Percentiles rank a stretch among this genome's conserved stretches.
Conservation (phyloP, 768 basidiomycete genomes). For the Postia placenta region DNA sequence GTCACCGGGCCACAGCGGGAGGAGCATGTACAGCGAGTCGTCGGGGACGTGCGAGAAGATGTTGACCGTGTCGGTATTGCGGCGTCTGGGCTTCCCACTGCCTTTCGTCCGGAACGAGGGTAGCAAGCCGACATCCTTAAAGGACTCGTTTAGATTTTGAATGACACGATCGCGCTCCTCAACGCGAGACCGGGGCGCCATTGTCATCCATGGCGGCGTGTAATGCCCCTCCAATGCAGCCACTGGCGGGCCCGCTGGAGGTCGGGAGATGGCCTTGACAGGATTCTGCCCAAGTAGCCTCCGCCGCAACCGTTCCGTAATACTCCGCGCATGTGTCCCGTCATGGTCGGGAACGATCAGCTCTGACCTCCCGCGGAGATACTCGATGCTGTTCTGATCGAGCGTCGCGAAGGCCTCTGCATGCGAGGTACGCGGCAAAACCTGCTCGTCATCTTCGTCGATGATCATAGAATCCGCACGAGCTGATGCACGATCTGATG, state of each 20-base stretch:
- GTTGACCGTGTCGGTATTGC: constrained; percentile 11
- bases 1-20: constrained; percentile 80
- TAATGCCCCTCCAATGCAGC: constrained; percentile 24
- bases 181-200: constrained; percentile 56
- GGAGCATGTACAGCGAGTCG: constrained; percentile 74
- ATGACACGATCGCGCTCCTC: constrained; percentile 67
- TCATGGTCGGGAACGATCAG: constrained; percentile 14
- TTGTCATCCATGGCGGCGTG: constrained; percentile 57
- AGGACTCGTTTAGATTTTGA: constrained; percentile 58
- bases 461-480: background rate
- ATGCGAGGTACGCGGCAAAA: constrained; percentile 25
- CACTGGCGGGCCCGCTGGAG: constrained; percentile 11
- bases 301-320: constrained; percentile 16
- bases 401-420: constrained; percentile 31
- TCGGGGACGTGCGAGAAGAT: constrained; percentile 43
- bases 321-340: constrained; percentile 8
- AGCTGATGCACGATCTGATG: background rate
- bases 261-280: constrained; percentile 11
- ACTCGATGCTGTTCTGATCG: constrained; percentile 24
- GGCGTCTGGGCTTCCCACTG: constrained; percentile 17
- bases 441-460: constrained; percentile 19
- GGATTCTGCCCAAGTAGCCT: constrained; percentile 16
- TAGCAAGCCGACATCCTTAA: constrained; percentile 74
- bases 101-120: constrained; percentile 37
- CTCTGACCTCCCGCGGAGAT: constrained; percentile 15